Conservation (phyloP, 2,329 filamentous ascomycete genomes). For the Pseudofabraea citricarpa region DNA sequence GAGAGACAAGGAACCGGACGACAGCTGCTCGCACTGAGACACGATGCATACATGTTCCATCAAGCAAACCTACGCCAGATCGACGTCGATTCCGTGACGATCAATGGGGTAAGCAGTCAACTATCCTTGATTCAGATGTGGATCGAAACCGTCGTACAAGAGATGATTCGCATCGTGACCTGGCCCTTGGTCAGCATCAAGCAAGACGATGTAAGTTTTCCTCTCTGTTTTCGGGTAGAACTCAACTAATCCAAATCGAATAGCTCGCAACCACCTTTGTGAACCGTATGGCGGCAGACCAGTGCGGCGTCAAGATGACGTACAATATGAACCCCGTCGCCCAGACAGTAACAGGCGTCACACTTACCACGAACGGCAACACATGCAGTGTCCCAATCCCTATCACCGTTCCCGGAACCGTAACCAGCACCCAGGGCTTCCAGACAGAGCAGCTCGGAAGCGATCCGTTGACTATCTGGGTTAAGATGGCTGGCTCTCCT, state of each 20-base stretch:
- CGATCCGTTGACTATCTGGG: conserved; percentile 48
- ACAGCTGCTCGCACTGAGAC: conserved; percentile 46
- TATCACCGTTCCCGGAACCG: conserved; percentile 29
- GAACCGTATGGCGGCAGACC: conserved; percentile 34
- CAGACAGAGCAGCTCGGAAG: conserved; percentile 42
- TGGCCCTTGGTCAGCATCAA: conserved; percentile 51
- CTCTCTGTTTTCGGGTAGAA: conserved; percentile 27
- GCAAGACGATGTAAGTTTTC: conserved; percentile 47
- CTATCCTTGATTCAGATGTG: conserved; percentile 15
- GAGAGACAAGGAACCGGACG: conserved; percentile 48
- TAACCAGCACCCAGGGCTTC: conserved; percentile 13
- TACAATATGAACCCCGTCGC: conserved; percentile 9
- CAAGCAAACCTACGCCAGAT: conserved; percentile 51
- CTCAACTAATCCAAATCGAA: conserved; percentile 19
- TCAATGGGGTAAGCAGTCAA: conserved; percentile 7
- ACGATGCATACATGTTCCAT: conserved; percentile 39
- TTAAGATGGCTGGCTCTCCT: conserved; percentile 37
- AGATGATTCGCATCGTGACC: conserved; percentile 17
- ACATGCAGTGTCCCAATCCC: conserved; percentile 18
- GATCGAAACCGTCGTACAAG: conserved; percentile 15
- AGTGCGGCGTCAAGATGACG: conserved; percentile 16
- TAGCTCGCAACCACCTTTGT: conserved; percentile 35
- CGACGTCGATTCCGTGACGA: conserved; percentile 11
- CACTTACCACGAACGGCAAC: conserved; percentile 35
- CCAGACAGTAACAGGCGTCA: conserved; percentile 17